phyloP scores from a whole-genome alignment of 192 early-diverging fungal genomes.

The Ambispora gerdemannii region DNA sequence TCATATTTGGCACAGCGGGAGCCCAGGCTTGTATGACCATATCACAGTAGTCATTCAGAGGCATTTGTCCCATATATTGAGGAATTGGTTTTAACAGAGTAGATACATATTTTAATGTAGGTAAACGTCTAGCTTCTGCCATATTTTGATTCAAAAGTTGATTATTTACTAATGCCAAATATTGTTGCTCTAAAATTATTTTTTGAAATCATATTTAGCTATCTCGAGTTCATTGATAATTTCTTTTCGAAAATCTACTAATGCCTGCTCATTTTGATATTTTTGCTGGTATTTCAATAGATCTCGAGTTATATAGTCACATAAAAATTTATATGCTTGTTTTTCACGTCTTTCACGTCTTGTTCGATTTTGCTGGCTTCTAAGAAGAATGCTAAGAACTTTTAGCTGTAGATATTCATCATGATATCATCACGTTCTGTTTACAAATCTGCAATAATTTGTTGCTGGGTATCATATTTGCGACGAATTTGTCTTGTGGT shows the following conservation, averaged over 20 bases:
- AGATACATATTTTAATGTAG: not conserved
- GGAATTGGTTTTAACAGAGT: not conserved
- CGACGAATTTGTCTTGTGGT: conserved; percentile 10
- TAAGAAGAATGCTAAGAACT: no score
- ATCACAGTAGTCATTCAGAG: not conserved
- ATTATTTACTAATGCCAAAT: not conserved
- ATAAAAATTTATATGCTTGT: no score
- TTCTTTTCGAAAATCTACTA: not conserved
- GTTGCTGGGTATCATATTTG: conserved; percentile 3
- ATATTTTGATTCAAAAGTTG: conserved; percentile 18
- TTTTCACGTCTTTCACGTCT: no score
- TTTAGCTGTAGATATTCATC: no score
- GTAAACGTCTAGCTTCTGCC: not conserved
- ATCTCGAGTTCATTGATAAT: conserved; percentile 2
- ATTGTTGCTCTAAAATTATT: conserved; percentile 1
- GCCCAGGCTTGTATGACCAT: not conserved
- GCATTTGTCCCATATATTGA: conserved; percentile 3
- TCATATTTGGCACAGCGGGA: not conserved
- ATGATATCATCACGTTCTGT: not conserved
- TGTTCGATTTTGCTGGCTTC: no score
- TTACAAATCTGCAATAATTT: not conserved
- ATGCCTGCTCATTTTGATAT: not conserved
- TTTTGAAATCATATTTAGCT: not conserved
- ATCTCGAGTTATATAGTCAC: not conserved
- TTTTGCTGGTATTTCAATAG: not conserved